These are phyloP conservation scores for Podospora comata DNA, from an alignment of 495 filamentous ascomycete genomes.

Conservation along the genomic window DNA sequence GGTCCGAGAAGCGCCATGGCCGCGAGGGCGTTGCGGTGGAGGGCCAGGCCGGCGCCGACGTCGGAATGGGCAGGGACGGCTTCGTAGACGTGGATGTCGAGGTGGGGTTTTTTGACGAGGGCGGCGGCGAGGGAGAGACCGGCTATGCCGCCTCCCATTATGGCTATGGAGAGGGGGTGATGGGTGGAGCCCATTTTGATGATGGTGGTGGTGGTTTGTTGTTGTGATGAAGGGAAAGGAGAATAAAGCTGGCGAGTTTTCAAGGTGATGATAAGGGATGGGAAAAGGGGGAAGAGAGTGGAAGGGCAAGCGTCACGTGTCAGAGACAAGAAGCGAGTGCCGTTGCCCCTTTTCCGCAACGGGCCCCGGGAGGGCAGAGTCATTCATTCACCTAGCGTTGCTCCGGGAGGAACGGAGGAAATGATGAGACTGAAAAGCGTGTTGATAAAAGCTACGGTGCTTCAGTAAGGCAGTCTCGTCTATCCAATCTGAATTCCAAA, in stretches of 20 bases:
- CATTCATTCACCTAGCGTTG: neutral
- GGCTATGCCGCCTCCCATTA: constrained; percentile 38
- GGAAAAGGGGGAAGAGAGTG: neutral
- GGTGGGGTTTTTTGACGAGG: constrained; percentile 32
- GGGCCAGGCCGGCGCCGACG: constrained; percentile 39
- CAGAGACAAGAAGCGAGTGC: neutral
- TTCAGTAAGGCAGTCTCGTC: neutral
- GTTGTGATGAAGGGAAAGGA: neutral
- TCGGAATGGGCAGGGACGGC: constrained; percentile 30
- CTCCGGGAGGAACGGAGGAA: neutral
- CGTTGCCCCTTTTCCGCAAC: neutral
- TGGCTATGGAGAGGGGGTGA: constrained; percentile 29
- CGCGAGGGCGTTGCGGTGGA: constrained; percentile 39
- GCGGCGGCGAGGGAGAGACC: constrained; percentile 38
- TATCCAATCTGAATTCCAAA: neutral
- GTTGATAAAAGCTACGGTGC: neutral
- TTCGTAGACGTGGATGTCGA: constrained; percentile 36
- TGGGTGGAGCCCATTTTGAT: constrained; percentile 13
- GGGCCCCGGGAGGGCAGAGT: neutral
- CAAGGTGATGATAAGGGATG: neutral
- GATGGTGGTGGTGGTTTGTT: neutral
- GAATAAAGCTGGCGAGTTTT: neutral
- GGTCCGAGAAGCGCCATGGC: constrained; percentile 36
- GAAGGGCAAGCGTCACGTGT: constrained; percentile 1
- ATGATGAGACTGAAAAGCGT: neutral